Base-by-base conservation (phyloP, 75 land plant genomes). In the Pinus taeda region DNA sequence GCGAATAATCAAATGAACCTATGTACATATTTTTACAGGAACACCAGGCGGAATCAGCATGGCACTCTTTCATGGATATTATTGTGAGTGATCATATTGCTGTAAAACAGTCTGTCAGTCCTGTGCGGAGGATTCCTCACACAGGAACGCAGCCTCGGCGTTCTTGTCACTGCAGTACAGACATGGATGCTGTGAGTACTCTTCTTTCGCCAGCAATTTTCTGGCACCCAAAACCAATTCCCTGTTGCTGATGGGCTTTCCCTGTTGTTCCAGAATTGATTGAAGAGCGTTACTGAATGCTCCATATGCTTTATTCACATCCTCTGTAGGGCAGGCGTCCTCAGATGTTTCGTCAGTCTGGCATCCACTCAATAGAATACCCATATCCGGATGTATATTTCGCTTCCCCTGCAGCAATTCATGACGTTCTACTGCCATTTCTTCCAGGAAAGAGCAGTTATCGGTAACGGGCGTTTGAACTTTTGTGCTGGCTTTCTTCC, bases 211-310 rank as follows among this genome's bases (percentile, higher is more conserved):
- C 55, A 96, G 84, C 62, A 81, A 29, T 69, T 87, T 57, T 71
- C 94, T 81, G 0, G 90, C 94, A 57, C 57, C 84, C 77, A 78
- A 17, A 17, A 90, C 89, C 20, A 96, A 81, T 62, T 93, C 88
- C 57, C 84, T 84, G 78, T 94, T 94, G 2, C 77, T 71, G 7
- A 94, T 63, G 14, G 30, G 45, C 4, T 85, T 81, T 29, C 80
- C 84, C 1, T 82, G 72, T 29, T 85, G 82, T 1, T 62, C 60
- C 20, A 94, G 73, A 12, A 94, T 88, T 18, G 71, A 83, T 80
- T 96, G 97, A 69, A 94, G 82, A 21, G 95, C 97, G 64, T 96
- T 94, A 81, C 93, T 96, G 53, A 91, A 77, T 49, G 99, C 97
- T 11, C 99, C 99, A 75, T 90, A 92, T 17, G 97, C 84, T 6